Evolutionary conservation across 2,329 filamentous ascomycete species (phyloP), one percentile per base, ranked within the genome.

Genomic region (Colletotrichum tabaci): DNA sequence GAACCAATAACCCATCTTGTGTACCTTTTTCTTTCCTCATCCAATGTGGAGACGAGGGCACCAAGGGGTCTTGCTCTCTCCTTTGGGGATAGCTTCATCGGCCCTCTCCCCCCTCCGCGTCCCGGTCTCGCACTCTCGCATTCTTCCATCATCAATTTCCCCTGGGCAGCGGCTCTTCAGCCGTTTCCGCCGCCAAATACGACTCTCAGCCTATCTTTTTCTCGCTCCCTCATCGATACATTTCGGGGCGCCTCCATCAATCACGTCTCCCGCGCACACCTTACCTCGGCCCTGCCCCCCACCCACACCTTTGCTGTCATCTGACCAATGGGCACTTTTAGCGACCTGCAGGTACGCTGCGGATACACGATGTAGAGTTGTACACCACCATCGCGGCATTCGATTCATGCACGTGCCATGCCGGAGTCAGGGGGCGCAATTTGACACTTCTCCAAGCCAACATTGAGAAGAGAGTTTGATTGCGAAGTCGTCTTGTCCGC

Each of bases 351-450:
- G 60, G 60, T 49, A 58, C 61, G 44, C 44, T 38, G 8, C 30
- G 30, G 30, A 35, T 35, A 35, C 30, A 30, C 26, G 6, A 35
- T 35, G 30, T 35, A 35, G 30, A 35, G 8, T 35, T 35, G 8
- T 35, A 66, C 50, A 16, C n/a, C 30, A 35, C 63, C 62, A 23
- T 30, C 66, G 55, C 61, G 61, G 61, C 61, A 61, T 64, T 66
- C 55, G 35, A 55, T 26, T 7, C 12, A 65, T 49, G 67, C 67
- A 69, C 55, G 67, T 69, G 67, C 67, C 61, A 69, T 69, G 67
- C 55, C 47, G 38, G 61, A 60, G 53, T 69, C 46, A 69, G 67
- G 61, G 30, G 67, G 47, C 61, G 52, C 10, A 68, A 64, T 64
- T 63, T 64, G 60, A 68, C 66, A 46, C 21, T 50, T 13, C 30